phyloP scores from a whole-genome alignment of 1,284 basidiomycete genomes.

The Pterulicium gracile region DNA sequence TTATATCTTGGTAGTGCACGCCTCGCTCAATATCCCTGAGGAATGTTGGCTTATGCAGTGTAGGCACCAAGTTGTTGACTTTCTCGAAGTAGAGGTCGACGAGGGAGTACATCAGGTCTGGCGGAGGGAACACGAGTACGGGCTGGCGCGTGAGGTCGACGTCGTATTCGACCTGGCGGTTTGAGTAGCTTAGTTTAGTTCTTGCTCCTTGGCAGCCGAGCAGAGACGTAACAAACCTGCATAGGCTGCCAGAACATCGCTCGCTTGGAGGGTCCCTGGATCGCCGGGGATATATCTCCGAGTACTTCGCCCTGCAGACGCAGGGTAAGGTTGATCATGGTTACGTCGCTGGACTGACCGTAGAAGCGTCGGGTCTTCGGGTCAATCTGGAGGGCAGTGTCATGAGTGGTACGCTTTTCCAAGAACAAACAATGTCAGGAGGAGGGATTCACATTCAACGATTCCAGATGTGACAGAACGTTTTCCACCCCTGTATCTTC shows the following conservation, averaged over 20 bases:
- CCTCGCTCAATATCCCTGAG: slow-evolving; percentile 23
- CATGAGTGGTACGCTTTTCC: neutral
- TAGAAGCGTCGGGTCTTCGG: neutral
- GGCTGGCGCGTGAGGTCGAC: neutral
- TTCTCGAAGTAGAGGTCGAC: slow-evolving; percentile 34
- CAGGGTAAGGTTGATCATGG: slow-evolving; percentile 1
- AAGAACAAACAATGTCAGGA: neutral
- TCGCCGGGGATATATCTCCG: neutral
- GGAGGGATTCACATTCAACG: neutral
- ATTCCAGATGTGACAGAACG: neutral
- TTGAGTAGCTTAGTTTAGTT: neutral
- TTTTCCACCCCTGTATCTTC: neutral
- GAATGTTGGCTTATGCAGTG: slow-evolving; percentile 35
- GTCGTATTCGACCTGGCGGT: neutral
- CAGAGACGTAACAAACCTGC: neutral
- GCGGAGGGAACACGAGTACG: slow-evolving; percentile 16
- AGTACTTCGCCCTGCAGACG: neutral
- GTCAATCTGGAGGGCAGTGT: neutral
- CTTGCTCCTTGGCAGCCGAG: neutral
- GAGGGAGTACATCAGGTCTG: slow-evolving; percentile 26
- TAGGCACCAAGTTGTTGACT: slow-evolving; percentile 25
- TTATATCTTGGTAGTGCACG: slow-evolving; percentile 23
- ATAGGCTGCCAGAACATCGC: neutral
- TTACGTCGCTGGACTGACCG: neutral
- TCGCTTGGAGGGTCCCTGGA: neutral